A percentile compares a stretch with the other conserved stretches of the same genome.
Conservation (phyloP, 192 early-diverging fungal species). For the Tieghemiomyces parasiticus region DNA sequence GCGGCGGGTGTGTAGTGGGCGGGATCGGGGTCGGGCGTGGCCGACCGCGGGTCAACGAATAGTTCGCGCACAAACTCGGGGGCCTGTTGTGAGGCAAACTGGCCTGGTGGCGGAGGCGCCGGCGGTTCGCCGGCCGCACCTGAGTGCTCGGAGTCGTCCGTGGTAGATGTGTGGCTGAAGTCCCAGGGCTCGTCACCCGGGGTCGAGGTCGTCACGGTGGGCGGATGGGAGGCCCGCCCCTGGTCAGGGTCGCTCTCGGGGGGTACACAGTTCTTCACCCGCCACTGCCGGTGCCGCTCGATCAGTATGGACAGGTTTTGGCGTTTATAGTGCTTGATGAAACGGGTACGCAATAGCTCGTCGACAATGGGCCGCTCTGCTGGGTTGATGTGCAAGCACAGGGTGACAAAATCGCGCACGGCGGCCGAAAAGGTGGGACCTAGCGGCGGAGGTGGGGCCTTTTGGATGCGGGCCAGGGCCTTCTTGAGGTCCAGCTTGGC, state of each 20-base stretch:
- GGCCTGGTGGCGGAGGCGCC: too few species aligned
- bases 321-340: slow-evolving; percentile 45
- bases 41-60: not conserved
- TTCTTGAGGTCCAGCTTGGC: slow-evolving; percentile 80
- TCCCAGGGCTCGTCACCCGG: too few species aligned
- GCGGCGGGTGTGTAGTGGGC: not conserved
- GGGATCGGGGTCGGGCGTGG: not conserved
- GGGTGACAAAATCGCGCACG: slow-evolving; percentile 78
- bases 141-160: too few species aligned
- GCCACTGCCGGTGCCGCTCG: slow-evolving; percentile 41
- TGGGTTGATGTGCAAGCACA: slow-evolving; percentile 78
- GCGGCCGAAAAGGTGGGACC: slow-evolving; percentile 61
- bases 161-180: too few species aligned
- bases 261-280: not conserved
- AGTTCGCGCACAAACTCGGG: not conserved
- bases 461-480: slow-evolving; percentile 77
- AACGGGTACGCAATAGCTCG: slow-evolving; percentile 69
- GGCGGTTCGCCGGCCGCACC: too few species aligned
- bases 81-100: not conserved
- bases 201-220: not conserved
- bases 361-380: slow-evolving; percentile 75
- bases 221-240: not conserved
- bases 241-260: not conserved
- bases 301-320: slow-evolving; percentile 46
- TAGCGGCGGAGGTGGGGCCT: slow-evolving; percentile 60